Evolutionary conservation across 106 monocot species (phyloP).

Genomic region (Dendrobium officinale): DNA sequence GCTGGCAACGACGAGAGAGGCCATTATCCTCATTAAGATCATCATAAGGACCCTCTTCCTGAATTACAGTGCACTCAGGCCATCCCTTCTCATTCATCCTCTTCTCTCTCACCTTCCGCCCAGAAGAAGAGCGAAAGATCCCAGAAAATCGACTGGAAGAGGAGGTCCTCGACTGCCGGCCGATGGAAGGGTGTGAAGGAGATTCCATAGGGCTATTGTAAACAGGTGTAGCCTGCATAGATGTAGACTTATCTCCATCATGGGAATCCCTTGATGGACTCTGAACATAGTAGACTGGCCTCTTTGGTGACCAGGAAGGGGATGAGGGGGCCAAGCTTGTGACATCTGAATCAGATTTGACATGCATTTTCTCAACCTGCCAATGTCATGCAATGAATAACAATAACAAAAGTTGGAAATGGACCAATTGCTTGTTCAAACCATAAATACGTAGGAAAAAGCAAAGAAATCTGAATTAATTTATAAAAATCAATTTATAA

Average conservation of each 20-base stretch:
- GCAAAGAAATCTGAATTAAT: background rate
- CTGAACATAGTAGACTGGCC: slow-evolving; percentile 77
- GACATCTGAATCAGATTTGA: slow-evolving; percentile 89
- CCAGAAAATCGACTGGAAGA: slow-evolving; percentile 90
- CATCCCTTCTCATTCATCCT: slow-evolving; percentile 61
- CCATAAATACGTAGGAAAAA: background rate
- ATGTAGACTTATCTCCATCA: slow-evolving; percentile 78
- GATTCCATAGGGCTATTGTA: slow-evolving; percentile 76
- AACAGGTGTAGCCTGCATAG: slow-evolving; percentile 79
- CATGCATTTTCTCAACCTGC: slow-evolving; percentile 33
- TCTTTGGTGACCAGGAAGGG: slow-evolving; percentile 66
- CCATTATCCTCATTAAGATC: slow-evolving; percentile 48
- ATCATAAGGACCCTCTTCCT: slow-evolving; percentile 68
- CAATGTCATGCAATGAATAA: background rate
- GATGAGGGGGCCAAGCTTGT: slow-evolving; percentile 87
- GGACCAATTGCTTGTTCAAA: background rate
- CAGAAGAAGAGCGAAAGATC: slow-evolving; percentile 54
- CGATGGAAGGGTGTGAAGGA: slow-evolving; percentile 57
- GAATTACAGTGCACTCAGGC: slow-evolving; percentile 79
- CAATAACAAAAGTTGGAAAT: background rate
- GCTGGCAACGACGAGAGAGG: slow-evolving; percentile 31
- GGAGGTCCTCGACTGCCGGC: slow-evolving; percentile 78
- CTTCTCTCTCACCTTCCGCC: slow-evolving; percentile 48
- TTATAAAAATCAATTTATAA: background rate
- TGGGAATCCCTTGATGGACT: slow-evolving; percentile 83